These are phyloP conservation scores for Vigna radiata DNA, from an alignment of 306 rosid species.

Conservation along the genomic window DNA sequence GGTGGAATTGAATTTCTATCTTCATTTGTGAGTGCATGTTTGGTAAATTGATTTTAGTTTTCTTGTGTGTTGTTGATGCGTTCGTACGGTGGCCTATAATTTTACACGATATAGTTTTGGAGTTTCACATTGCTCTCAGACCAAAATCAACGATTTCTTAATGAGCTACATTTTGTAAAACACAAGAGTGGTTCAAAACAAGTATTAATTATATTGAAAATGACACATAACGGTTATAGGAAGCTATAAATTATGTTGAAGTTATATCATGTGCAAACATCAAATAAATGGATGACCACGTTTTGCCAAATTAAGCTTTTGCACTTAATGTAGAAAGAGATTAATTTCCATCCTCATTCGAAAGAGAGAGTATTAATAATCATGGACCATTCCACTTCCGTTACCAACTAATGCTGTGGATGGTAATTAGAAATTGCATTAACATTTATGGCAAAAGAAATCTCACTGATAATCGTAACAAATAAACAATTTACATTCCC, in stretches of 20 bases:
- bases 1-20: too few species aligned
- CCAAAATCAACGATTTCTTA: background rate
- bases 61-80: too few species aligned
- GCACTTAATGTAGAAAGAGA: background rate
- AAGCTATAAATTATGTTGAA: background rate
- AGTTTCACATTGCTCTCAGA: background rate
- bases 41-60: too few species aligned
- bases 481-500: constrained; percentile 13
- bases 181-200: background rate
- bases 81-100: too few species aligned
- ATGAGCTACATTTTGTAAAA: background rate
- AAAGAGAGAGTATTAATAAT: background rate
- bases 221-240: background rate
- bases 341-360: background rate
- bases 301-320: background rate
- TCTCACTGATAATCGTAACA: background rate
- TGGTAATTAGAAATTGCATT: background rate
- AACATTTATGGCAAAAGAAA: constrained; percentile 17
- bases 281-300: background rate
- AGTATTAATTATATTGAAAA: background rate
- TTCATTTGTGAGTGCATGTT: too few species aligned
- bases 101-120: too few species aligned
- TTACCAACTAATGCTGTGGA: background rate
- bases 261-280: background rate
- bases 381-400: background rate